A percentile compares a stretch with the other conserved stretches of the same genome.
Conservation (phyloP, 129 eudicot genomes). For the Daucus carota region DNA sequence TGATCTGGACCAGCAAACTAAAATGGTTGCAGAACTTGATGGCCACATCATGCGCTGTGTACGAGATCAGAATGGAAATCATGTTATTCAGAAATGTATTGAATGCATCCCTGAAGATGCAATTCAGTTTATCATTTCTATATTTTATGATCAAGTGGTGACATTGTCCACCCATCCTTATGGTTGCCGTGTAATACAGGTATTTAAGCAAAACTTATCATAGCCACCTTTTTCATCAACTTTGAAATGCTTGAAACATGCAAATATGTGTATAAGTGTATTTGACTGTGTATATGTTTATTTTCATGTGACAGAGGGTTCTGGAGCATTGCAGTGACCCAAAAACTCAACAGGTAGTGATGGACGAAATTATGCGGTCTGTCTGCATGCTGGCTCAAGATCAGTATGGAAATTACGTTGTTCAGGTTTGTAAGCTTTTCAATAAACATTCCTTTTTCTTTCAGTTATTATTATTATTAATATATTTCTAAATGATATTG, state of each 20-base stretch:
- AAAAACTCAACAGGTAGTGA: conserved; percentile 71
- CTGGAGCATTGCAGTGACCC: conserved; percentile 80
- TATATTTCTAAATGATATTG: not conserved
- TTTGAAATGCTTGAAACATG: not conserved
- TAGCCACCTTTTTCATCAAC: not conserved
- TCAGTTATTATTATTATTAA: too few species aligned
- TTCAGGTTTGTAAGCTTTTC: conserved; percentile 54
- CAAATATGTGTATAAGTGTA: not conserved
- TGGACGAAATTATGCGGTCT: conserved; percentile 78
- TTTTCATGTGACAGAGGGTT: conserved; percentile 50
- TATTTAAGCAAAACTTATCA: conserved; percentile 8
- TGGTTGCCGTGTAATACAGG: conserved; percentile 89
- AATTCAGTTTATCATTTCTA: conserved; percentile 61
- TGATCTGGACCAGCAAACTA: conserved; percentile 63
- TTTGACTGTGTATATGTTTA: conserved; percentile 4
- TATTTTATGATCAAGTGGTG: conserved; percentile 80
- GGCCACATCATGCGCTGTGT: conserved; percentile 84
- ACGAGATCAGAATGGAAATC: conserved; percentile 83
- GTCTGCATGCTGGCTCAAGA: conserved; percentile 92
- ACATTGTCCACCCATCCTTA: conserved; percentile 79
- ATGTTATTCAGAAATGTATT: conserved; percentile 79
- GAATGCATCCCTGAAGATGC: conserved; percentile 78
- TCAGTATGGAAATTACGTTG: conserved; percentile 95
- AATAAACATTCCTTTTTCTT: not conserved
- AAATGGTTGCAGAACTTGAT: conserved; percentile 78